Percentiles rank a stretch among this genome's conserved stretches.
Evolutionary conservation across 495 filamentous ascomycete species (phyloP).

Genomic region (Penicilliopsis zonata): DNA sequence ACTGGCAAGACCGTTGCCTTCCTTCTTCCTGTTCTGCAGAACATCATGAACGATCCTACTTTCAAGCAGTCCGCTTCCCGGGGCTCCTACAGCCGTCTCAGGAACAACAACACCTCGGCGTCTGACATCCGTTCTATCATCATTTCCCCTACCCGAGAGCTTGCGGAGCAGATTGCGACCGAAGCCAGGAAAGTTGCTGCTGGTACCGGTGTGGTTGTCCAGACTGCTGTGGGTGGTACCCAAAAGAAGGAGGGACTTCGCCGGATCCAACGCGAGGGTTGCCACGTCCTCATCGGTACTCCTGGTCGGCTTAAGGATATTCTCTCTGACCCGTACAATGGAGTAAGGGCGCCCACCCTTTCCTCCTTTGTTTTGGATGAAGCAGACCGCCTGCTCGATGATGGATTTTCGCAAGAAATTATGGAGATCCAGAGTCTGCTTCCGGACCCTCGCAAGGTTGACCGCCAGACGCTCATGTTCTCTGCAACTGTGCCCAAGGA

Average conservation of each 20-base stretch:
- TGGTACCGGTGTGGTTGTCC: constrained; percentile 60
- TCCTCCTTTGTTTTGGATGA: constrained; percentile 84
- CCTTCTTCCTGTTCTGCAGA: constrained; percentile 63
- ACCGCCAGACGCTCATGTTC: constrained; percentile 84
- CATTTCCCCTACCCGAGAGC: constrained; percentile 87
- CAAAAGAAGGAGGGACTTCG: constrained; percentile 51
- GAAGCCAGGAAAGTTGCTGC: constrained; percentile 64
- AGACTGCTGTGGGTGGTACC: constrained; percentile 83
- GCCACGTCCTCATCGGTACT: constrained; percentile 82
- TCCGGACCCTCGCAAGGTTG: constrained; percentile 44
- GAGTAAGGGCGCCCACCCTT: constrained; percentile 62
- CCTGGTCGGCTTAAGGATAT: constrained; percentile 84
- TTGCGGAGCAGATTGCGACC: constrained; percentile 85
- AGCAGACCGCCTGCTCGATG: constrained; percentile 83
- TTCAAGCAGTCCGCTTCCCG: constrained; percentile 7
- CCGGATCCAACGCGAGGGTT: constrained; percentile 58
- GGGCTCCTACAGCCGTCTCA: no score
- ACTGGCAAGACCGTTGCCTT: constrained; percentile 84
- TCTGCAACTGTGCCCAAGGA: constrained; percentile 83
- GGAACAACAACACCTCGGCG: no score
- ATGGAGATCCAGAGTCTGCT: constrained; percentile 53
- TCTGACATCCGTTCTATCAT: constrained; percentile 79
- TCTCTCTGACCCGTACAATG: constrained; percentile 51
- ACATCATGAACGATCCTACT: constrained; percentile 48
- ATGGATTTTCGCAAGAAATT: constrained; percentile 77